Base-by-base conservation (phyloP, 1,284 basidiomycete species). In the Cutaneotrichosporon cyanovorans region DNA sequence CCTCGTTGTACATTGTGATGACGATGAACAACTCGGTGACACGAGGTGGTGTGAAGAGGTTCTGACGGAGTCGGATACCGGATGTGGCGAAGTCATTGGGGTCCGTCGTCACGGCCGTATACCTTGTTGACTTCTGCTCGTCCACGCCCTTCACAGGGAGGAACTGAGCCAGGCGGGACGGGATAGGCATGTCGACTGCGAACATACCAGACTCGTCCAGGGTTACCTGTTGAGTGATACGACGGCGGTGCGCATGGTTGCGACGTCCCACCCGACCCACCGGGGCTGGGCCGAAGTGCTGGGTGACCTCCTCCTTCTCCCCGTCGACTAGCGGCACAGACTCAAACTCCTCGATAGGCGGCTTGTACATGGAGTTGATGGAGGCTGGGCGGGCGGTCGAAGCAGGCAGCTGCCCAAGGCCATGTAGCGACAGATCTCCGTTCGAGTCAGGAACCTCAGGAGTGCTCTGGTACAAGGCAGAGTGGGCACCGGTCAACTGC, bases 1-100 rank as follows among this genome's bases (percentile, higher is more conserved):
- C 84, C 73, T 97, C 95, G 58, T 92, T 93, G 69, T 86, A 95
- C 89, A 97, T 91, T 18, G 93, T 97, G 63, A 97, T 86, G 53
- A 87, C 86, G 68, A 95, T 85, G 73, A 95, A 88, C 39, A 98
- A 69, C 64, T 98, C 95, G 1, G 91, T 98, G 53, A 83, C 79
- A 35, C 92, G 77, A 6, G 68, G 65, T 1, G 68, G 66, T 32
- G 81, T 80, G 58, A 75, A 80, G 59, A 85, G 77, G 58, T 85
- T 86, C 62, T 96, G 92, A 36, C 93, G 78, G 25, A 98, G 76
- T 46, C 84, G 84, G 63, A 89, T 90, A 7, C 84, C 82, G 35
- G 82, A 81, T 52, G 77, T 77, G 62, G 87, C 82, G 63, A 97
- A 96, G 33, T 91, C 84, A 64, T 99, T 88, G 0, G 95, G 91